phyloP scores from a whole-genome alignment of 1,139 yeast species.

The Debaryomyces subglobosus region DNA sequence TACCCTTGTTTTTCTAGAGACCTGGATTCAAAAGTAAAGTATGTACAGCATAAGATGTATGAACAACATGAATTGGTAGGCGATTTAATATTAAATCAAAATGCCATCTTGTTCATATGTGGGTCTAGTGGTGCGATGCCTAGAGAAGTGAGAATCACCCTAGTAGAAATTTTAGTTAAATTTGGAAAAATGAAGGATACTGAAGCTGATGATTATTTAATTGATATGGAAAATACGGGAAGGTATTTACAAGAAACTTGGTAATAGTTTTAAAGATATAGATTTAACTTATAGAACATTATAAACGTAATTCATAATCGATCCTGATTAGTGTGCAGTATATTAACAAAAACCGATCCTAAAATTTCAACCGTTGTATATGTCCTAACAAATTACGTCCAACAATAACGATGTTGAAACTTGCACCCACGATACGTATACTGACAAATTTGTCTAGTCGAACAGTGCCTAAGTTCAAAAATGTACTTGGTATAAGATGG shows the following conservation, averaged over 20 bases:
- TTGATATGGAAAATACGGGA: conserved; percentile 63
- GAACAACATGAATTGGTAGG: conserved; percentile 49
- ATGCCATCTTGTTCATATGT: conserved; percentile 74
- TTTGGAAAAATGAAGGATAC: conserved; percentile 39
- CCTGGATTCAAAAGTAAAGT: conserved; percentile 41
- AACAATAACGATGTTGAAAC: conserved; percentile 1
- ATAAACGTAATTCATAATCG: neutral
- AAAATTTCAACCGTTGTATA: neutral
- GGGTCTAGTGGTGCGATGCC: conserved; percentile 98
- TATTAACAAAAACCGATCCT: neutral
- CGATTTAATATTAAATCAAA: conserved; percentile 52
- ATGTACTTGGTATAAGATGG: neutral
- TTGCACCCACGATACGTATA: neutral
- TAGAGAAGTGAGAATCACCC: conserved; percentile 76
- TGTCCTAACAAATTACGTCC: neutral
- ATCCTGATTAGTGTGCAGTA: conserved; percentile 1
- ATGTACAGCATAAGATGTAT: conserved; percentile 76
- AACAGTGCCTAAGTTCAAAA: neutral
- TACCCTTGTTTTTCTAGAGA: conserved; percentile 69
- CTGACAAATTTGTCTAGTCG: neutral
- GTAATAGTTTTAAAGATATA: conserved; percentile 39
- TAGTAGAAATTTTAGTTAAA: conserved; percentile 60
- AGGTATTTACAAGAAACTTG: conserved; percentile 91
- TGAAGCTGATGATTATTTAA: conserved; percentile 54
- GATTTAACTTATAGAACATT: conserved; percentile 1